Base-by-base conservation (phyloP, 2,329 filamentous ascomycete species). In the Teratosphaeria destructans region DNA sequence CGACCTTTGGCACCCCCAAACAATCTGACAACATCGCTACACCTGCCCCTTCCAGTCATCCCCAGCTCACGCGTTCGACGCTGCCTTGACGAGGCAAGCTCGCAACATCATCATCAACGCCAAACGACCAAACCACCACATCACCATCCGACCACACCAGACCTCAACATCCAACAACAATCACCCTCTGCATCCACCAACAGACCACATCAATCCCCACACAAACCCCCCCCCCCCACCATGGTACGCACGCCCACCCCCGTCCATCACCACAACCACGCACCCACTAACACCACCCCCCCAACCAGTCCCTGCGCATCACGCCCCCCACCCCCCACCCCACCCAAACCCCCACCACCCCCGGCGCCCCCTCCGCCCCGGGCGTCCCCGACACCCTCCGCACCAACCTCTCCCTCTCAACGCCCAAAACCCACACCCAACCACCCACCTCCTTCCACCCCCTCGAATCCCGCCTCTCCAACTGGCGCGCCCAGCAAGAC, bases 371-470 rank as follows among this genome's bases (percentile, higher is more conserved):
- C 67, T 96, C 93, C 0, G 93, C 91, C 16, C 92, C 92, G 0
- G 93, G 93, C 67, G 81, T 97, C 64, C 92, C 95, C 81, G 94
- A 97, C 79, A 92, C 89, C 19, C 88, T 99, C 68, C 92, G 94
- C 71, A 81, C 86, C 64, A 91, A 92, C 76, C 82, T 95, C 65
- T 85, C 85, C 67, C 85, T 79, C 65, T 74, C 74, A 60, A 61
- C 84, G n/a, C 79, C 79, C 56, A 74, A 82, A 58, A 68, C 75
- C 65, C 72, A 75, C 66, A 75, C 81, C 60, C 77, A 58, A 70
- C 75, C 61, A 66, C 79, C 87, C n/a, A 77, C 83, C 64, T 89
- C 85, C 52, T 78, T 87, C 2, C 94, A 99, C 80, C 94, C 94
- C 0, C 89, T 99, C 70, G 94, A 97, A 78, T 81, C 89, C 58